Percentiles rank a stretch among this genome's conserved stretches.
These are phyloP conservation scores for Berkeleyomyces rouxiae DNA, from an alignment of 2,329 filamentous ascomycete genomes.

Conservation along the genomic window DNA sequence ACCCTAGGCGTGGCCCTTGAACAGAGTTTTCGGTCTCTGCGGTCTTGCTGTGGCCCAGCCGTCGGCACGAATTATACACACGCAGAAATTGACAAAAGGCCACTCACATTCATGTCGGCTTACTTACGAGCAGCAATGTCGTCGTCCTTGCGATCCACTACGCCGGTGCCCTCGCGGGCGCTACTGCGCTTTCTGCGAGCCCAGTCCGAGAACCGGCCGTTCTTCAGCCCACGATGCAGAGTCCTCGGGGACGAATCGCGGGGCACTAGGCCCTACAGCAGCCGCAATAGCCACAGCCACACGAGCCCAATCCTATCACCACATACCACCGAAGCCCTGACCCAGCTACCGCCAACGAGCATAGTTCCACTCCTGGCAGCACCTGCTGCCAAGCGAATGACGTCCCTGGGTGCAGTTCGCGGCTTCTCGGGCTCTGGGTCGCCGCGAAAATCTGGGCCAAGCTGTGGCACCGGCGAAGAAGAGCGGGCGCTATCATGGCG, in stretches of 20 bases:
- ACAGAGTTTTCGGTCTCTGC: neutral
- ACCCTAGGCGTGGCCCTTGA: neutral
- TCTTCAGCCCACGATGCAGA: constrained; percentile 25
- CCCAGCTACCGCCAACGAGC: neutral
- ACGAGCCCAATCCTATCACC: too few species aligned
- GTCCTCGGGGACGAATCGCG: neutral
- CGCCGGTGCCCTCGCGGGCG: constrained; percentile 33
- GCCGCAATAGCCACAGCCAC: neutral
- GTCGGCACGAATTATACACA: neutral
- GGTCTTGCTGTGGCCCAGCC: neutral
- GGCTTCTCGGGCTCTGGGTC: neutral
- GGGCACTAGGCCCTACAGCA: neutral
- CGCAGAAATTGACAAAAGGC: neutral
- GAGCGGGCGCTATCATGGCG: constrained; percentile 13
- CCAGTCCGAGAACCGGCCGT: constrained; percentile 45
- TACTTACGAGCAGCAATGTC: constrained; percentile 25
- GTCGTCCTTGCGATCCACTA: constrained; percentile 22
- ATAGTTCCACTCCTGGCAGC: neutral
- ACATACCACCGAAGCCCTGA: neutral
- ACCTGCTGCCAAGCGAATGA: neutral
- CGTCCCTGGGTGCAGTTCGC: neutral
- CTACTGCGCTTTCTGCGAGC: constrained; percentile 58
- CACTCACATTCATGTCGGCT: neutral
- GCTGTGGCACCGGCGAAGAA: neutral
- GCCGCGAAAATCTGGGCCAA: neutral